phyloP scores from a whole-genome alignment of 176 grass and related monocot species.

The Cenchrus purpureus region DNA sequence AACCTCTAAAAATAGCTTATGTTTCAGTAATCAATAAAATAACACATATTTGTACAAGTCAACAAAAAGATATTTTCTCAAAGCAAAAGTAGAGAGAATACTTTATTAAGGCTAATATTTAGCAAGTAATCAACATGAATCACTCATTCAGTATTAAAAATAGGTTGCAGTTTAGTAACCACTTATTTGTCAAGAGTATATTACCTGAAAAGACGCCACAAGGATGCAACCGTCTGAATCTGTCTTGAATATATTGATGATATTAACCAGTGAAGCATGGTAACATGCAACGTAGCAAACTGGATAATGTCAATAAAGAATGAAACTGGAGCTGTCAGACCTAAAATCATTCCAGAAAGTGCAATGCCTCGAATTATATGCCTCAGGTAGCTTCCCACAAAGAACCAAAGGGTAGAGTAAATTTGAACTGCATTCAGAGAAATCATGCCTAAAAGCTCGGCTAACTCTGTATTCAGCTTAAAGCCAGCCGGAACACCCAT shows the following conservation, averaged over 20 bases:
- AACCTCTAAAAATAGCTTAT: background rate
- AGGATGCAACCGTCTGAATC: constrained; percentile 82
- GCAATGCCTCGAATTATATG: constrained; percentile 62
- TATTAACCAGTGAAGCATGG: constrained; percentile 76
- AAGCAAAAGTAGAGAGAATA: background rate
- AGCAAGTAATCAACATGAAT: background rate
- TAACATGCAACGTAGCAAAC: constrained; percentile 75
- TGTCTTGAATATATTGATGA: constrained; percentile 85
- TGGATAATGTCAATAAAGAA: constrained; percentile 78
- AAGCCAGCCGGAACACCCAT: constrained; percentile 98
- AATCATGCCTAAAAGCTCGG: constrained; percentile 87
- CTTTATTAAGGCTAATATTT: background rate
- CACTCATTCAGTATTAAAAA: background rate
- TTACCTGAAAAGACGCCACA: constrained; percentile 98
- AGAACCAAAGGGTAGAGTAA: constrained; percentile 90
- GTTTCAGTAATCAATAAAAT: constrained; percentile 2
- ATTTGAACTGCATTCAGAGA: constrained; percentile 87
- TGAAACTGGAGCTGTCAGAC: constrained; percentile 68
- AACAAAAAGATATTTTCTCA: background rate
- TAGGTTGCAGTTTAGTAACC: background rate
- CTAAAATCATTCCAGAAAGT: constrained; percentile 69
- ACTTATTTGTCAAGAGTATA: constrained; percentile 14
- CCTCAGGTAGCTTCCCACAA: constrained; percentile 59
- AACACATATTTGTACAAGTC: background rate
- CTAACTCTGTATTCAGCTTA: constrained; percentile 93